phyloP scores from a whole-genome alignment of 192 early-diverging fungal species.

The Mortierella hygrophila region DNA sequence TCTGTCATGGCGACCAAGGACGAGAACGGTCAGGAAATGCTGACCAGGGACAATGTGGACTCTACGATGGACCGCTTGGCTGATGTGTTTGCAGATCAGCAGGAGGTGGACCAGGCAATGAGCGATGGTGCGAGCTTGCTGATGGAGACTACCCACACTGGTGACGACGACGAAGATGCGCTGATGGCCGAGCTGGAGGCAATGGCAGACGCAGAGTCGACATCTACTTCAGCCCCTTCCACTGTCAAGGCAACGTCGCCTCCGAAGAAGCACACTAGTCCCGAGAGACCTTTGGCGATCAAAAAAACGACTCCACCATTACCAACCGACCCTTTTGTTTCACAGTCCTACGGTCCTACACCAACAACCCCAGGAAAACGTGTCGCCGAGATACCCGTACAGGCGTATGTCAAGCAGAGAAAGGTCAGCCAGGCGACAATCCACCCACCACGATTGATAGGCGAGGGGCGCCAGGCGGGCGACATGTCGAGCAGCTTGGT shows the following conservation, averaged over 20 bases:
- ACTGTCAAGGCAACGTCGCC: neutral
- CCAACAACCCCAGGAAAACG: slow-evolving; percentile 28
- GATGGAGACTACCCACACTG: slow-evolving; percentile 11
- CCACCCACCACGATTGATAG: slow-evolving; percentile 16
- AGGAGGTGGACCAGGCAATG: slow-evolving; percentile 73
- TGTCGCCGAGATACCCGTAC: slow-evolving; percentile 41
- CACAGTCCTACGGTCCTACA: neutral
- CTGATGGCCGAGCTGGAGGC: slow-evolving; percentile 51
- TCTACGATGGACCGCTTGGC: slow-evolving; percentile 70
- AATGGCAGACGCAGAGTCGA: neutral
- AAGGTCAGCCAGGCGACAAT: slow-evolving; percentile 39
- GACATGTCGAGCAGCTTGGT: too few relatives aligned
- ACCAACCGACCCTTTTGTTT: neutral
- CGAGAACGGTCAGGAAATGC: slow-evolving; percentile 31
- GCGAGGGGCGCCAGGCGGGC: neutral
- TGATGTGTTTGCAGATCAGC: slow-evolving; percentile 71
- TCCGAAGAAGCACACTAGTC: slow-evolving; percentile 8
- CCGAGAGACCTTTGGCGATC: neutral
- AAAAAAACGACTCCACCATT: slow-evolving; percentile 23
- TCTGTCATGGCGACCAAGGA: slow-evolving; percentile 57
- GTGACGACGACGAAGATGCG: slow-evolving; percentile 40
- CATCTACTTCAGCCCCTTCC: neutral
- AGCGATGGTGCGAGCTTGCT: slow-evolving; percentile 44
- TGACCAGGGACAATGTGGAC: slow-evolving; percentile 67
- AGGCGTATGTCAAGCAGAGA: slow-evolving; percentile 33